A percentile compares a stretch with the other conserved stretches of the same genome.
These are phyloP conservation scores for Clonostachys sp. DNA, from an alignment of 2,329 filamentous ascomycete species.

Conservation along the genomic window DNA sequence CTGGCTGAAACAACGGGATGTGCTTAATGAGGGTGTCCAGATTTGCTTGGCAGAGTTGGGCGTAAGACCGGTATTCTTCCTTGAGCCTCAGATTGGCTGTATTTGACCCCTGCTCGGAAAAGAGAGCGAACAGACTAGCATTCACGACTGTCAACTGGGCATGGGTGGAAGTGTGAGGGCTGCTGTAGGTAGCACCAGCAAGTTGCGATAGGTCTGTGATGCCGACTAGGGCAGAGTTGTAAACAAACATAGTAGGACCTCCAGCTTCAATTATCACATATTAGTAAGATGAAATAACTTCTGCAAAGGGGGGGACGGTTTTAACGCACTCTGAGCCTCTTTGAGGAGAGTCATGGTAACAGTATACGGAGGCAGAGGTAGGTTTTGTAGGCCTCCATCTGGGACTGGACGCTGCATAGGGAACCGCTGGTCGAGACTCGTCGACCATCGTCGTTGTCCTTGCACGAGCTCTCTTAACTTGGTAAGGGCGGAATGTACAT, in stretches of 20 bases:
- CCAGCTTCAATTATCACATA: constrained; percentile 6
- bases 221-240: constrained; percentile 43
- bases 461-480: not conserved
- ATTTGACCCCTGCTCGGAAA: constrained; percentile 37
- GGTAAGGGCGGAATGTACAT: not conserved
- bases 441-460: not conserved
- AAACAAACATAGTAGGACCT: constrained; percentile 43
- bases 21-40: constrained; percentile 44
- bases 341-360: constrained; percentile 43
- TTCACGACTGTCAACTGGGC: constrained; percentile 46
- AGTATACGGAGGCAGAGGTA: constrained; percentile 48
- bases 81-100: constrained; percentile 20
- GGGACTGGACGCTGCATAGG: constrained; percentile 38
- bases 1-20: constrained; percentile 51
- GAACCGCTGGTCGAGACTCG: constrained; percentile 21
- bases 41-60: constrained; percentile 38
- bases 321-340: constrained; percentile 20
- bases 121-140: constrained; percentile 42
- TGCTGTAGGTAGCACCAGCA: constrained; percentile 46
- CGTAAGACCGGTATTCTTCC: constrained; percentile 29
- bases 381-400: constrained; percentile 38
- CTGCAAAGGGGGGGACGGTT: not conserved
- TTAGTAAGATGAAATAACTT: not conserved
- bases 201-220: constrained; percentile 40
- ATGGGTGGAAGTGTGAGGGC: constrained; percentile 44